Conservation (phyloP, 2,329 filamentous ascomycete species). For the Ophiostoma piceae region DNA sequence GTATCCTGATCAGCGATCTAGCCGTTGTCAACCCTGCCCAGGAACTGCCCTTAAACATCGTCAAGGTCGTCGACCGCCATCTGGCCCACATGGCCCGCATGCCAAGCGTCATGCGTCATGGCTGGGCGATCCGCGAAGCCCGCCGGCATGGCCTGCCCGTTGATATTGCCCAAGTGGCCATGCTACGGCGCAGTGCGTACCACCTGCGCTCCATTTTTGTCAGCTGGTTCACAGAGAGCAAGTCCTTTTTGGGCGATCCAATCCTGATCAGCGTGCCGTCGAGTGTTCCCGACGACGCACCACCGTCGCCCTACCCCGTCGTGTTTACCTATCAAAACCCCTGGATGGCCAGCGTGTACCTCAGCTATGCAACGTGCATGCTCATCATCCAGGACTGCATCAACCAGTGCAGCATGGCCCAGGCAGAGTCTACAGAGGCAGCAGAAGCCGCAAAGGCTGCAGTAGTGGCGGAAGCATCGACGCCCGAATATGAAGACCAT, state of each 20-base stretch:
- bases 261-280: not conserved
- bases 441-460: constrained; percentile 2
- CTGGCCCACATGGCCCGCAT: not conserved
- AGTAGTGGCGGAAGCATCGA: not conserved
- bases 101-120: not conserved
- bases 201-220: constrained; percentile 32
- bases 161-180: constrained; percentile 31
- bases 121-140: not conserved
- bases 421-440: not conserved
- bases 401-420: constrained; percentile 32
- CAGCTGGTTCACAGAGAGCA: not conserved
- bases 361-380: constrained; percentile 39
- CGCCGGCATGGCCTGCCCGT: constrained; percentile 31
- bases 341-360: constrained; percentile 36
- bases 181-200: constrained; percentile 33
- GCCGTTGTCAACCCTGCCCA: not conserved
- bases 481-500: not conserved
- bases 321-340: constrained; percentile 27
- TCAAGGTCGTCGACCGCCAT: not conserved
- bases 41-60: not conserved
- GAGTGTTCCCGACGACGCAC: not conserved
- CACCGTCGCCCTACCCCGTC: not conserved
- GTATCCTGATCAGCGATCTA: not conserved
- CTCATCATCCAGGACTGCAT: constrained; percentile 39
- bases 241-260: not conserved